Evolutionary conservation across 192 early-diverging fungal species (phyloP), one percentile per base, ranked within the genome.

Genomic region (Coemansia sp.): DNA sequence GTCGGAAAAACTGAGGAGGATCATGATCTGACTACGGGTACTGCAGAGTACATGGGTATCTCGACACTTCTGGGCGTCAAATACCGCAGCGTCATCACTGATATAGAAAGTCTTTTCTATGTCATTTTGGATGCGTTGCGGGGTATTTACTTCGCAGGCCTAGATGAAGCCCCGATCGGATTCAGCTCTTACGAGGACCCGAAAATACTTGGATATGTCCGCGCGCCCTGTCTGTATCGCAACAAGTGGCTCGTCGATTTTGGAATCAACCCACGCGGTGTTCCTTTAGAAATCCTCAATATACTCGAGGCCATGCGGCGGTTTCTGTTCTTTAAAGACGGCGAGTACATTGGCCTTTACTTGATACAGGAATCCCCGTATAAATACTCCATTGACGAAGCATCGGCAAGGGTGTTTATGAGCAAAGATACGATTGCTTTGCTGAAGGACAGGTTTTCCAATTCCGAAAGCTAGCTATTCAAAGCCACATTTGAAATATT

Each of bases 51-150:
- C 14, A 51, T 51, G 49, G 20, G 49, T 13, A 51, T 51, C 10
- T 51, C 49, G 6, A 51, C 25, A 6, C 22, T 51, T 2, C 7
- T 25, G 6, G 49, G 49, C 14, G 13, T 7, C 25, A 51, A 23
- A 1, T 10, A 27, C 1, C 49, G 49, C 22, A 11, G 3, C 7
- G 25, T 11, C 9, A 51, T 51, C 6, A 27, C 6, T 1, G 49
- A 51, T 19, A 51, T 51, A 19, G 49, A 51, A 16, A 51, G 49
- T 23, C 20, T 51, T 3, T 51, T 51, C 13, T 51, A 51, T 51
- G 49, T 51, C 7, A 19, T 51, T 3, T 19, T 51, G 4, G 8
- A 27, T 25, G 49, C 49, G 6, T 13, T 51, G 20, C 49, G 22
- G 20, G 1, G 20, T 27, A 10, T 51, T 23, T 25, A 22, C 49